A percentile compares a stretch with the other conserved stretches of the same genome.
Conservation (phyloP, 2,329 filamentous ascomycete species). For the Ophiostoma sp. region DNA sequence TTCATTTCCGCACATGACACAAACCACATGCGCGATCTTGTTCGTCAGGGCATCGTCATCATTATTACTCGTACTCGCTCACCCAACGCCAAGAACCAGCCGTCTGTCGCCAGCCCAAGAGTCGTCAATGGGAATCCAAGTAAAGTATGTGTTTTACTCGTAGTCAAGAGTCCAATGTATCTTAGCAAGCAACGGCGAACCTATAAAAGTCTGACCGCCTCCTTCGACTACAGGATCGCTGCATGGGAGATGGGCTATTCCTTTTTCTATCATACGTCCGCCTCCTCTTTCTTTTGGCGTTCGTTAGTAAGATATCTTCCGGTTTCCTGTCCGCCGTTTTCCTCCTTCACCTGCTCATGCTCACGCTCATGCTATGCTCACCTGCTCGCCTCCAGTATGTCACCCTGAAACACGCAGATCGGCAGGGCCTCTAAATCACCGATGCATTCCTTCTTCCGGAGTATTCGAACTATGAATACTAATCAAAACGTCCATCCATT, state of each 20-base stretch:
- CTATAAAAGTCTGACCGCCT: neutral
- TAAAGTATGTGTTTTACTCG: too few relatives aligned
- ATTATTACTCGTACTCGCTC: neutral
- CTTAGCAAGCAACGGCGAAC: too few relatives aligned
- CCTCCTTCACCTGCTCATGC: neutral
- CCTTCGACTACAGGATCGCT: slow-evolving; percentile 1
- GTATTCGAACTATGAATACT: neutral
- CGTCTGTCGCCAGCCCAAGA: neutral
- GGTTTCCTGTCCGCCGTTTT: too few relatives aligned
- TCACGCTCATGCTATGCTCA: neutral
- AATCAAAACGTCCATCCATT: neutral
- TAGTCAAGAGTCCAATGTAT: too few relatives aligned
- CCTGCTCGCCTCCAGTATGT: neutral
- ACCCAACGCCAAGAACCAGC: neutral
- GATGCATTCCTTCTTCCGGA: slow-evolving; percentile 5
- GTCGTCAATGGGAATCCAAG: too few relatives aligned
- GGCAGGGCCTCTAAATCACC: slow-evolving; percentile 14
- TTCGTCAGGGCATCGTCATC: neutral
- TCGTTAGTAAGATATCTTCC: too few relatives aligned
- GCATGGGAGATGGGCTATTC: neutral
- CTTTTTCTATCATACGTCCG: neutral
- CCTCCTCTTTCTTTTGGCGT: neutral
- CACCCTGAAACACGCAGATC: slow-evolving; percentile 24
- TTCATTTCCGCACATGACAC: slow-evolving; percentile 15
- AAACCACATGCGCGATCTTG: slow-evolving; percentile 7